phyloP scores from a whole-genome alignment of 345 rosid species.

The Moricandia moricandioides region DNA sequence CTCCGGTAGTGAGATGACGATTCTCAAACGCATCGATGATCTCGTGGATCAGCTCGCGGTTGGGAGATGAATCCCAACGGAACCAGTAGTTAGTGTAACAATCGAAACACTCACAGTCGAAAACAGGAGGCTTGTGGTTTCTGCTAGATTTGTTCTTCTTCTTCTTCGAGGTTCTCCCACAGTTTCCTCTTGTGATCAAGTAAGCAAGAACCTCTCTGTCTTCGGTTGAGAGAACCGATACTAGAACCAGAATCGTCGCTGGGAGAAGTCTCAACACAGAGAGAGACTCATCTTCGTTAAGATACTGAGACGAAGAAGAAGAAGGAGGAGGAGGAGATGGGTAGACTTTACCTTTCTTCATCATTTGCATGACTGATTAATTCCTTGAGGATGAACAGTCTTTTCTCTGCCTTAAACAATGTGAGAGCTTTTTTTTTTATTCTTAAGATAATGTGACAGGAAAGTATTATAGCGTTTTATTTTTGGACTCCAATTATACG shows the following conservation, averaged over 20 bases:
- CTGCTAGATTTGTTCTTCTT: constrained; percentile 30
- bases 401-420: constrained; percentile 13
- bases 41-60: constrained; percentile 75
- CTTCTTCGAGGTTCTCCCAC: constrained; percentile 26
- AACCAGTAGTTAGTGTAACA: constrained; percentile 89
- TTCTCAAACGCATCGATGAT: constrained; percentile 87
- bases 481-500: constrained; percentile 22
- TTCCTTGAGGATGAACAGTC: constrained; percentile 26
- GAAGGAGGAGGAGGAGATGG: constrained; percentile 54
- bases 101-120: constrained; percentile 80
- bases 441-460: constrained; percentile 11
- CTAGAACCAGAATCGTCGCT: constrained; percentile 62
- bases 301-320: not conserved
- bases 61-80: constrained; percentile 87
- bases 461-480: not conserved
- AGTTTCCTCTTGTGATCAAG: constrained; percentile 52
- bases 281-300: constrained; percentile 43
- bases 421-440: not conserved
- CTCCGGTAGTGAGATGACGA: constrained; percentile 40
- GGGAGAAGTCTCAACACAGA: constrained; percentile 70
- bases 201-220: constrained; percentile 93
- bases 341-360: constrained; percentile 83
- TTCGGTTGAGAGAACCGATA: constrained; percentile 57
- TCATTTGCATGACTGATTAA: constrained; percentile 55
- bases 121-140: constrained; percentile 47